Evolutionary conservation across 73 alveolate genomes (phyloP), one percentile per base, ranked within the genome.

Genomic region (Symbiodinium pilosum): DNA sequence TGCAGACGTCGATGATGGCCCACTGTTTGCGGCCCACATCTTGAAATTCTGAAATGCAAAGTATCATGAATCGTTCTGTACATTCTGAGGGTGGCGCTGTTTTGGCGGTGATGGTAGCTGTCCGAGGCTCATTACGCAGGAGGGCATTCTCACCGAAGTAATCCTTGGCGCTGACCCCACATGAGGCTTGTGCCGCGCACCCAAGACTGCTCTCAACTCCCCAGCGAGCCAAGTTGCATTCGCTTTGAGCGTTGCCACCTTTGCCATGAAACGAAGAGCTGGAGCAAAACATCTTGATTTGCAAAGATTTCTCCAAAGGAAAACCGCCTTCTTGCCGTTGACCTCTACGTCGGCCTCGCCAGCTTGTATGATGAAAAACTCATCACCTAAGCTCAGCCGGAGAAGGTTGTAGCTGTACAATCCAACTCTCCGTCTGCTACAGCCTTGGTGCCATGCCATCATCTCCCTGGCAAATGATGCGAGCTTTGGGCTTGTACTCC

Each of bases 91-190:
- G 26, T 16, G 1, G 32, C 73, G 26, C 73, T 54, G 95, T 88
- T 34, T 59, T 38, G 56, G 99, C 99, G 18, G 99, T 99, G 85
- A 99, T 91, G n/a, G 99, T 94, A 14, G 99, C 99, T 1, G 99
- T 96, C 75, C 99, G 99, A 3, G 99, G 99, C 92, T 99, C 99
- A 84, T 99, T 99, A 71, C 99, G 99, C 77, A 99, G 98, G 91
- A 99, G 89, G 38, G 99, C 99, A 51, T 86, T 84, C 99, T 99
- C 99, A 11, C 99, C 99, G 93, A 99, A 99, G 94, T 99, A 99
- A 73, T 92, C 94, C 95, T 87, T n/a, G 30, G 73, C 30, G 73
- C 34, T 24, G 20, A 30, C 26, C 73, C 32, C 20, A 54, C 32
- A 54, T 3, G 26, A 4, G 34, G 73, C 73, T n/a, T 6, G 26